A percentile compares a stretch with the other conserved stretches of the same genome.
These are phyloP conservation scores for Botrytis porri DNA, from an alignment of 2,329 filamentous ascomycete species.

Conservation along the genomic window DNA sequence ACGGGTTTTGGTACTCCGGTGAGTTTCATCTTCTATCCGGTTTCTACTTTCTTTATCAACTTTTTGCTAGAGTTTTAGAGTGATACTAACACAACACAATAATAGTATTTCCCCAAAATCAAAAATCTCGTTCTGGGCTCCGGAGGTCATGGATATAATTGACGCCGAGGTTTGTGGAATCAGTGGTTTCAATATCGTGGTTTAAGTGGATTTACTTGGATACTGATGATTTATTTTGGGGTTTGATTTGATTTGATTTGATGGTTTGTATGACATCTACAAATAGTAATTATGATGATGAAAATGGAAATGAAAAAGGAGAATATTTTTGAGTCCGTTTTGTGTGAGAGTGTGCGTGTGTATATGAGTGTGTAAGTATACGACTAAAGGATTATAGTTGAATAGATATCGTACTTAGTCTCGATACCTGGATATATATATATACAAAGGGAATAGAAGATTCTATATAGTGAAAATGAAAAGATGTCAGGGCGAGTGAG, in stretches of 20 bases:
- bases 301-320: too few species aligned
- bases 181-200: background rate
- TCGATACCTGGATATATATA: too few species aligned
- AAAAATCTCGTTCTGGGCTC: constrained; percentile 1
- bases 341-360: too few species aligned
- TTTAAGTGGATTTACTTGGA: background rate
- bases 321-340: too few species aligned
- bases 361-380: too few species aligned
- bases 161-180: background rate
- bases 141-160: background rate
- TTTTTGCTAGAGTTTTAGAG: too few species aligned
- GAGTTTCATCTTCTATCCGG: background rate
- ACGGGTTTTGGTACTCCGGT: constrained; percentile 41
- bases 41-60: background rate
- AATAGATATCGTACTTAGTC: too few species aligned
- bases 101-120: constrained; percentile 5
- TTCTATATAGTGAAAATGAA: too few species aligned
- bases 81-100: background rate
- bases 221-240: background rate
- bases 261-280: too few species aligned
- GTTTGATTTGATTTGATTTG: background rate
- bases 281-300: background rate
- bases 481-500: too few species aligned
- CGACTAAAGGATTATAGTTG: too few species aligned
- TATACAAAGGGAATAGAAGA: too few species aligned